Conservation (phyloP, 306 rosid genomes). For the Quercus alba region DNA sequence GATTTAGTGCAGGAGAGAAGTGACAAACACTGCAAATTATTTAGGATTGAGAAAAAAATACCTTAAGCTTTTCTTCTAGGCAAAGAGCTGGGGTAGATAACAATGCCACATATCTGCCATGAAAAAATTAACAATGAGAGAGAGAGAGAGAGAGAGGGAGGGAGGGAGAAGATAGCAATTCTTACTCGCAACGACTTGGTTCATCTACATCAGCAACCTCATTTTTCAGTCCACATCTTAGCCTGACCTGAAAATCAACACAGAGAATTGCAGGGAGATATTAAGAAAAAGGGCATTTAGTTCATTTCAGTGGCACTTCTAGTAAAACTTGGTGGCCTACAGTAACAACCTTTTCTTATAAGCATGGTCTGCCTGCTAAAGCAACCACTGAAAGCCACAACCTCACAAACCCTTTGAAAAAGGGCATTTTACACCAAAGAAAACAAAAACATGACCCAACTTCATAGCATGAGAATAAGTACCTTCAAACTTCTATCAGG, state of each 20-base stretch:
- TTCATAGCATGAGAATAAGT: constrained; percentile 8
- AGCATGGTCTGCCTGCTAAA: neutral
- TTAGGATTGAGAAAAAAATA: constrained; percentile 14
- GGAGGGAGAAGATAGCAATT: constrained; percentile 4
- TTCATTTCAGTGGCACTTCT: too few species aligned
- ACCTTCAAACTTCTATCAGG: constrained; percentile 99
- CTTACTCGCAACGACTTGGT: constrained; percentile 99
- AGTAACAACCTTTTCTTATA: neutral
- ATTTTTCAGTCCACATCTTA: constrained; percentile 82
- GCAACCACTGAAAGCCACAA: neutral
- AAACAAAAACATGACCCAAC: neutral
- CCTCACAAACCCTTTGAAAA: neutral
- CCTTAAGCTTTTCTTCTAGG: constrained; percentile 83
- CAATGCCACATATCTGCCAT: constrained; percentile 79
- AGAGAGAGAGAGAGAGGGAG: neutral
- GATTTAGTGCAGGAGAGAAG: neutral
- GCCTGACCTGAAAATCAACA: constrained; percentile 62
- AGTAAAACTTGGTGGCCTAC: neutral
- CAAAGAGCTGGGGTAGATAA: constrained; percentile 83
- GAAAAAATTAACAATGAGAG: constrained; percentile 14
- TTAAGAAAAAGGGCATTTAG: neutral
- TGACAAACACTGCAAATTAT: neutral
- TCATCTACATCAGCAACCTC: constrained; percentile 91
- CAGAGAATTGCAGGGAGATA: constrained; percentile 7
- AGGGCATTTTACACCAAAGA: neutral